Conservation (phyloP, 306 rosid species). For the Malus sylvestris region DNA sequence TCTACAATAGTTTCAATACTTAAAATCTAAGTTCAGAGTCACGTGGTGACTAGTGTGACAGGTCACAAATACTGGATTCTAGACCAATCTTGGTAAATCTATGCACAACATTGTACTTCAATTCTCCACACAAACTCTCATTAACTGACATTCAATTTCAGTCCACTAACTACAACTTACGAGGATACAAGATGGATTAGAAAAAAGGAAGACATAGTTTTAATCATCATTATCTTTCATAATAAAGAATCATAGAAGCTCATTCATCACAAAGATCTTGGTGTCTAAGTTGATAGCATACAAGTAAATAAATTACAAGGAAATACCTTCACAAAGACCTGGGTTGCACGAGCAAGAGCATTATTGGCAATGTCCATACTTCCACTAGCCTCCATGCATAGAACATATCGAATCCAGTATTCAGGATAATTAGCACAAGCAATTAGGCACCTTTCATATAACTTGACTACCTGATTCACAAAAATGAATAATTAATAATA, state of each 20-base stretch:
- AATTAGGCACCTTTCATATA: slow-evolving; percentile 91
- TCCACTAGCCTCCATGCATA: slow-evolving; percentile 68
- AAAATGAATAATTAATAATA: not conserved
- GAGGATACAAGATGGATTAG: not conserved
- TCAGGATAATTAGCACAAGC: slow-evolving; percentile 99
- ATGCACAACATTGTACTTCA: not conserved
- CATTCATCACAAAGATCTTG: not conserved
- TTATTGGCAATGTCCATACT: slow-evolving; percentile 87
- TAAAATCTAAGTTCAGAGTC: not conserved
- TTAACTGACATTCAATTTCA: not conserved
- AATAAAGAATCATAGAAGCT: not conserved
- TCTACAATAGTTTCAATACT: not conserved
- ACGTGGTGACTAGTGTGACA: not conserved
- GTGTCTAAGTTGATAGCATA: not conserved
- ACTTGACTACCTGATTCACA: slow-evolving; percentile 74
- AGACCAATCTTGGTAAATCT: not conserved
- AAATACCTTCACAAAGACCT: slow-evolving; percentile 93
- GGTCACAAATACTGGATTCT: not conserved
- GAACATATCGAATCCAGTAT: slow-evolving; percentile 84
- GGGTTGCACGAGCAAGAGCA: slow-evolving; percentile 91
- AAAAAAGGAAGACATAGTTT: not conserved
- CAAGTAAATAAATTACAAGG: not conserved
- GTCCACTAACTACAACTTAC: not conserved
- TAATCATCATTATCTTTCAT: not conserved
- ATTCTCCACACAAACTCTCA: not conserved